phyloP scores from a whole-genome alignment of 305 asterid species.

The Rubia balearica region DNA sequence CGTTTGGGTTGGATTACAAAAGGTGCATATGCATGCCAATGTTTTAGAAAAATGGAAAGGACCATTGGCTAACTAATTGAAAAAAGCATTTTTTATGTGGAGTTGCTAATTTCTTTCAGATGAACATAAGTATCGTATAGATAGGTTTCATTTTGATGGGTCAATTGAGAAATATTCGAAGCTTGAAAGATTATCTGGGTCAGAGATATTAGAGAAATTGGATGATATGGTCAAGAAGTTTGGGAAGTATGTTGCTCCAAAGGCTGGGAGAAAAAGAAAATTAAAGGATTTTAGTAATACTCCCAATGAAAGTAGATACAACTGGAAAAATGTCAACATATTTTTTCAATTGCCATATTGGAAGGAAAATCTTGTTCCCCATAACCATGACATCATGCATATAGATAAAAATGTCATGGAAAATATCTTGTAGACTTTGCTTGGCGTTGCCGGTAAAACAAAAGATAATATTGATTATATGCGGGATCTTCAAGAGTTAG shows the following conservation, averaged over 20 bases:
- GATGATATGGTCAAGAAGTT: not conserved
- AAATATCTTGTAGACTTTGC: not conserved
- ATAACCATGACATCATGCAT: not conserved
- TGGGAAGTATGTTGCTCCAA: not conserved
- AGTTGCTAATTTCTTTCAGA: not conserved
- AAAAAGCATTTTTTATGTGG: not conserved
- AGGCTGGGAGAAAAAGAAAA: not conserved
- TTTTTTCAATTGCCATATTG: not conserved
- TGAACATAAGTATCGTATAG: not conserved
- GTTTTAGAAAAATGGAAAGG: not conserved
- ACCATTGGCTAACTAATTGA: not conserved
- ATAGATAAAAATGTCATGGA: not conserved
- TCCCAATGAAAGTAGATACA: not conserved
- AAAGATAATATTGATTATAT: not conserved
- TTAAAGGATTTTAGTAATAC: not conserved
- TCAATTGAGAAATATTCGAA: not conserved
- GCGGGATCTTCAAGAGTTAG: not conserved
- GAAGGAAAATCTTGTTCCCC: not conserved
- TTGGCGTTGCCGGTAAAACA: not conserved
- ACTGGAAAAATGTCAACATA: not conserved
- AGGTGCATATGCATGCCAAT: constrained; percentile 7
- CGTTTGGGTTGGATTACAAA: constrained; percentile 14
- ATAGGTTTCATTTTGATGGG: too few relatives aligned
- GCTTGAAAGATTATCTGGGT: not conserved
- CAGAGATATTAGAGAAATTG: not conserved